Evolutionary conservation across 768 basidiomycete genomes (phyloP), one percentile per base, ranked within the genome.

Genomic region (Rhodotorula paludigena): DNA sequence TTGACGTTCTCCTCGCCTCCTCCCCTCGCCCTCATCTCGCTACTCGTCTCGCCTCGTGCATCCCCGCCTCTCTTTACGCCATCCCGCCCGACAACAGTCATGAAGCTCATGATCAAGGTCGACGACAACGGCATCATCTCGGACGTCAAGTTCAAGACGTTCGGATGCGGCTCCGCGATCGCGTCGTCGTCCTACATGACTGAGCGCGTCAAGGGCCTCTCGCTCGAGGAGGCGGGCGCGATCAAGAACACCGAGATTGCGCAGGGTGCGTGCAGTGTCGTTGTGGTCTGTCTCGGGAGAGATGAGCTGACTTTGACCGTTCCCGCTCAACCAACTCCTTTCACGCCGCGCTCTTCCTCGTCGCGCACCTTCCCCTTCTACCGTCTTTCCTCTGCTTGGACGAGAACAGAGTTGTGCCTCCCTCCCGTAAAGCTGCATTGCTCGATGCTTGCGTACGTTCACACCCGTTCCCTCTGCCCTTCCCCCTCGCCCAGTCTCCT

Each of bases 181-280:
- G 96, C 96, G 1, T 94, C 92, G 1, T 92, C 90, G 76, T 93
- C 90, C 12, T 99, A 94, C 78, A 92, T 98, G 90, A 99, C 96
- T 25, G 94, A 99, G 81, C 89, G 92, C 58, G 94, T 99, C 68
- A 94, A 87, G 80, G 96, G 96, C 33, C 83, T 98, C 68, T 87
- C 88, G 15, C 80, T 99, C 63, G 96, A 97, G 60, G 90, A 92
- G 67, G 96, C 96, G 14, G 90, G 90, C 61, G 87, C 87, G 77
- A 94, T 99, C 75, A 96, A 93, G 81, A 99, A 99, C 82, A 98
- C 96, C 18, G 96, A 98, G 78, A 99, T 98, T 77, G 96, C 96
- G 96, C 81, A 96, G 98, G 79, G 59, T 79, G 92, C 49, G 91
- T 76, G 90, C 36, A 92, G 91, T n/a, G n/a, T n/a, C n/a, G n/a